A percentile compares a stretch with the other conserved stretches of the same genome.
phyloP scores from a whole-genome alignment of 2,329 filamentous ascomycete species.

The Calycina herbarum region DNA sequence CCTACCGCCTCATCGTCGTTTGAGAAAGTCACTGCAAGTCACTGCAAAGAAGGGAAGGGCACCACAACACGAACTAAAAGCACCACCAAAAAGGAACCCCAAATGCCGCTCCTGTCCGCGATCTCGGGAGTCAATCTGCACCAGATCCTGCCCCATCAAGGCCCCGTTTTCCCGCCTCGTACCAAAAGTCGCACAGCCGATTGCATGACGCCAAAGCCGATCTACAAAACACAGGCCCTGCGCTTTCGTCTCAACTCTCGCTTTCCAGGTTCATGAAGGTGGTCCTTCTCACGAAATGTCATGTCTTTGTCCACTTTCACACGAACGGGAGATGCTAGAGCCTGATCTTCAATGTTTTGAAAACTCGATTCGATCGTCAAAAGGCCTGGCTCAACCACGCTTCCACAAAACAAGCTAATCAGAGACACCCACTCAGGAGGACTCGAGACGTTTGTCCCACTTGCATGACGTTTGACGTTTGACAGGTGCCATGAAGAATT shows the following conservation, averaged over 20 bases:
- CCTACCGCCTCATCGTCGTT: conserved; percentile 42
- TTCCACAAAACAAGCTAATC: conserved; percentile 27
- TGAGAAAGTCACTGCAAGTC: conserved; percentile 27
- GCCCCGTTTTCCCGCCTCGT: background rate
- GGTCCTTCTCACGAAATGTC: no score
- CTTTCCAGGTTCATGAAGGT: conserved; percentile 1
- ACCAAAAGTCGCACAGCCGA: background rate
- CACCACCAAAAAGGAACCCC: no score
- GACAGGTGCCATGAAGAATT: conserved; percentile 23
- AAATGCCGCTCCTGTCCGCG: background rate
- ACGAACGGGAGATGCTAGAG: background rate
- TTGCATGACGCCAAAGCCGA: conserved; percentile 23
- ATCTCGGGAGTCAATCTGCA: background rate
- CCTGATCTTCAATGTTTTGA: conserved; percentile 18
- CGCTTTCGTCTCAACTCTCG: conserved; percentile 30
- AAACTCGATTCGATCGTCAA: conserved; percentile 23
- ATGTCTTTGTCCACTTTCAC: background rate
- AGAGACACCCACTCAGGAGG: conserved; percentile 16
- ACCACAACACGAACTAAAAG: background rate
- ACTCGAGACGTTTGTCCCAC: conserved; percentile 25
- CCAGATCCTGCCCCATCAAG: background rate
- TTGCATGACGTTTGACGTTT: conserved; percentile 31
- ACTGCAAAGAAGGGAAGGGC: background rate
- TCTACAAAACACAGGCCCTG: conserved; percentile 25
- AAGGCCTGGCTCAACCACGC: conserved; percentile 13